Evolutionary conservation across 75 land plant genomes (phyloP).

Genomic region (Larix kaempferi): DNA sequence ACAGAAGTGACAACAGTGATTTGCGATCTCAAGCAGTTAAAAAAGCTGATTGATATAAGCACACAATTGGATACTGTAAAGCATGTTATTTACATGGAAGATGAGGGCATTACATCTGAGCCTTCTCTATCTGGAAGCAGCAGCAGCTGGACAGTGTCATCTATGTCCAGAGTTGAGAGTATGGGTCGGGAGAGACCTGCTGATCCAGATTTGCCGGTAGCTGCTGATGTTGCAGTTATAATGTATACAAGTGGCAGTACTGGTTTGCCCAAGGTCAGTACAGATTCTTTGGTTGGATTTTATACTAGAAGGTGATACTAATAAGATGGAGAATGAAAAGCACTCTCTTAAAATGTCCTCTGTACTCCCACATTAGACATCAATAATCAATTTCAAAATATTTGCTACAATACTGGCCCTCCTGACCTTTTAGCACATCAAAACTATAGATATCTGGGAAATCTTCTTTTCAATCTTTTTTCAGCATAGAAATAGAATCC

Average conservation of each 20-base stretch:
- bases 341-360: not conserved
- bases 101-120: slow-evolving; percentile 25
- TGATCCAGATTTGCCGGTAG: slow-evolving; percentile 63
- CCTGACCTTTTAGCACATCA: too few relatives aligned
- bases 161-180: slow-evolving; percentile 57
- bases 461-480: too few relatives aligned
- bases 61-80: slow-evolving; percentile 81
- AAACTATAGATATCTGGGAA: too few relatives aligned
- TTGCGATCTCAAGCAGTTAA: slow-evolving; percentile 88
- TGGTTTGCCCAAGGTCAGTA: slow-evolving; percentile 91
- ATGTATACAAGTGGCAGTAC: slow-evolving; percentile 99
- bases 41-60: slow-evolving; percentile 68
- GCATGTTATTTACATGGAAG: slow-evolving; percentile 73
- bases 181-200: slow-evolving; percentile 57
- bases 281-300: not conserved
- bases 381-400: too few relatives aligned
- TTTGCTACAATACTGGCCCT: too few relatives aligned
- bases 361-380: too few relatives aligned
- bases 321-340: not conserved
- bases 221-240: slow-evolving; percentile 91
- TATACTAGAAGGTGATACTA: not conserved
- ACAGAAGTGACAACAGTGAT: slow-evolving; percentile 97
- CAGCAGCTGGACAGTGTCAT: slow-evolving; percentile 51
- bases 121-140: slow-evolving; percentile 17
- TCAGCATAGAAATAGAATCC: too few relatives aligned